Evolutionary conservation across 2,329 filamentous ascomycete genomes (phyloP).

Genomic region (Escovopsis weberi): DNA sequence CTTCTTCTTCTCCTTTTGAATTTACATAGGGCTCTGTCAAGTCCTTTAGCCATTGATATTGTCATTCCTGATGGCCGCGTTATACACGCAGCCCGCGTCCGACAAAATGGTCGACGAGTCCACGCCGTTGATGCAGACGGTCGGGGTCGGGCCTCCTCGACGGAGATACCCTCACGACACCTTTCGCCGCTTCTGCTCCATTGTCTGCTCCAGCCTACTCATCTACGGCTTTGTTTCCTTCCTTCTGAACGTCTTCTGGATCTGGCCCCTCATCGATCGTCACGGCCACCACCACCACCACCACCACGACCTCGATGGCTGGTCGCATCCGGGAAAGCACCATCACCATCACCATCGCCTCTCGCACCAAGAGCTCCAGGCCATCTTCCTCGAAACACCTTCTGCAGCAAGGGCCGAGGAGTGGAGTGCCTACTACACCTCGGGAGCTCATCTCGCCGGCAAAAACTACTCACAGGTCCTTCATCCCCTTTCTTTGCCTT

Average conservation of each 20-base stretch:
- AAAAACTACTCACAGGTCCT: constrained; percentile 57
- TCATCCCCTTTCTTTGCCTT: neutral
- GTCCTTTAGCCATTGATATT: neutral
- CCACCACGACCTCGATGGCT: neutral
- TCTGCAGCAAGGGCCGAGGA: constrained; percentile 43
- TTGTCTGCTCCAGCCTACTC: constrained; percentile 41
- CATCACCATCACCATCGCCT: constrained; percentile 15
- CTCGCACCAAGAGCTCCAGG: constrained; percentile 29
- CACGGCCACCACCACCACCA: constrained; percentile 9
- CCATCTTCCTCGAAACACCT: constrained; percentile 44
- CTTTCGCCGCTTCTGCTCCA: constrained; percentile 51
- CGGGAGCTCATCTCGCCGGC: constrained; percentile 61
- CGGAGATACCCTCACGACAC: constrained; percentile 44
- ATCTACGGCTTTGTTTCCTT: constrained; percentile 36
- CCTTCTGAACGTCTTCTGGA: constrained; percentile 30
- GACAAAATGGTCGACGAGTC: constrained; percentile 34
- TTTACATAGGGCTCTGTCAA: too few species aligned
- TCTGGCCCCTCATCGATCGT: constrained; percentile 19
- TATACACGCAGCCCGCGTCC: neutral
- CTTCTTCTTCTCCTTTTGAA: neutral
- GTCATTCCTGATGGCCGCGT: neutral
- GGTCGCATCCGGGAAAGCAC: constrained; percentile 4
- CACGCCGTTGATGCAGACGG: constrained; percentile 53
- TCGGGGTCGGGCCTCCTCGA: constrained; percentile 37
- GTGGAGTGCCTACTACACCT: constrained; percentile 67